These are phyloP conservation scores for Meyerozyma athensensis DNA, from an alignment of 1,139 yeast genomes.

Conservation along the genomic window DNA sequence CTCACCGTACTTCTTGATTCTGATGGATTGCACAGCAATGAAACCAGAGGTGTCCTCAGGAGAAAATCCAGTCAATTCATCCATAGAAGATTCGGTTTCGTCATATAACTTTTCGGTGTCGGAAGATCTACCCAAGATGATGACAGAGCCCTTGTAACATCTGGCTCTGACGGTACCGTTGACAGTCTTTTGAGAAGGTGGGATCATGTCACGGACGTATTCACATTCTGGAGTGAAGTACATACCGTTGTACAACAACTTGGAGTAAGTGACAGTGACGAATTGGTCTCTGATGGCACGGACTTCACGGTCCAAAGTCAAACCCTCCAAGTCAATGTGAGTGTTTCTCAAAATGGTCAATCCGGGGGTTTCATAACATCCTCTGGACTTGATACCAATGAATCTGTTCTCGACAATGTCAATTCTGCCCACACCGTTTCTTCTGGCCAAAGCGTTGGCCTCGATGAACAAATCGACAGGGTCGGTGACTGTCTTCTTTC, in stretches of 20 bases:
- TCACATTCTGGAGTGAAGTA: conserved; percentile 98
- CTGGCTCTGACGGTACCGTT: conserved; percentile 94
- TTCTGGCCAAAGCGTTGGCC: conserved; percentile 93
- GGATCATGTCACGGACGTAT: conserved; percentile 87
- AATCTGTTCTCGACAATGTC: conserved; percentile 98
- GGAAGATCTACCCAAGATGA: conserved; percentile 88
- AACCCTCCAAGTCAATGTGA: conserved; percentile 94
- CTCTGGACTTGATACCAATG: conserved; percentile 97
- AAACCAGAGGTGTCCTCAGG: conserved; percentile 97
- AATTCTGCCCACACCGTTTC: conserved; percentile 98
- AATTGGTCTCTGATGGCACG: conserved; percentile 95
- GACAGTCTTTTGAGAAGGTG: conserved; percentile 90
- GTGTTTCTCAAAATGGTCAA: conserved; percentile 89
- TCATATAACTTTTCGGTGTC: conserved; percentile 94
- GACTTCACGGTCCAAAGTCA: conserved; percentile 95
- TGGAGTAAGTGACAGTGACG: conserved; percentile 89
- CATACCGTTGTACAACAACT: conserved; percentile 91
- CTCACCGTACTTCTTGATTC: conserved; percentile 97
- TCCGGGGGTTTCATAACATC: conserved; percentile 99
- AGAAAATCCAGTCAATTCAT: conserved; percentile 94
- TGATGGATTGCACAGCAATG: conserved; percentile 95
- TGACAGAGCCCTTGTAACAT: conserved; percentile 85
- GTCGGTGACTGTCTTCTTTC: conserved; percentile 59
- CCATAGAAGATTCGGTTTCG: conserved; percentile 98
- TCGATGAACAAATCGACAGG: conserved; percentile 90